Evolutionary conservation across 2,329 filamentous ascomycete species (phyloP).

Genomic region (Diaporthe citri): DNA sequence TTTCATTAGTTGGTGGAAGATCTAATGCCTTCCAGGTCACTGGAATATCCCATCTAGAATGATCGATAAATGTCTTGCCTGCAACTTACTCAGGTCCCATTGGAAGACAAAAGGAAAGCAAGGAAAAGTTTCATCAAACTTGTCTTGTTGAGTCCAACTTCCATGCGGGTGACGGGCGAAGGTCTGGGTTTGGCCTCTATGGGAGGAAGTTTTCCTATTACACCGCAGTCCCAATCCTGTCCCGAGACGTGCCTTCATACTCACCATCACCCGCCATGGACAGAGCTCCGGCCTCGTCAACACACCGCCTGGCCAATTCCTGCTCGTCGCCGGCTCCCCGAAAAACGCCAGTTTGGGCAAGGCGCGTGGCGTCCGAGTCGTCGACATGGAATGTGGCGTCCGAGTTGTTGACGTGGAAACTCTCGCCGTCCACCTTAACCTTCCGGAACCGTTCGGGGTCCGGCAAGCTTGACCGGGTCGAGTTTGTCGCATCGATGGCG

Average conservation of each 20-base stretch:
- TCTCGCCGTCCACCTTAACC: not conserved
- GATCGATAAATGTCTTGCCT: no score
- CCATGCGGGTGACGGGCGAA: not conserved
- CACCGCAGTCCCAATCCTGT: not conserved
- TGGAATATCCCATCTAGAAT: no score
- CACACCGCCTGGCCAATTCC: not conserved
- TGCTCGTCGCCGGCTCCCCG: not conserved
- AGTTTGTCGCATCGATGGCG: not conserved
- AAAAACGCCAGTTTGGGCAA: not conserved
- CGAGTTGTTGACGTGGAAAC: not conserved
- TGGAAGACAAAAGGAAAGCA: no score
- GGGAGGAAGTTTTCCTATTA: not conserved
- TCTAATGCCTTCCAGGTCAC: no score
- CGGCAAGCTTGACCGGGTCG: not conserved
- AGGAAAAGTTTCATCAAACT: no score
- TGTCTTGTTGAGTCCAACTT: no score
- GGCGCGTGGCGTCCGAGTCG: not conserved
- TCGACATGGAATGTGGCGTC: not conserved
- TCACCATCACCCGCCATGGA: no score
- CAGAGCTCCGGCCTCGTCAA: not conserved
- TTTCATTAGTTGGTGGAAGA: no score
- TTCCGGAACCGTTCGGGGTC: not conserved
- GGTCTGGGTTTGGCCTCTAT: not conserved
- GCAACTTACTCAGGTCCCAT: no score
- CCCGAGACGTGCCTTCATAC: not conserved